A percentile compares a stretch with the other conserved stretches of the same genome.
These are phyloP conservation scores for Penicillium lagena DNA, from an alignment of 495 filamentous ascomycete genomes.

Conservation along the genomic window DNA sequence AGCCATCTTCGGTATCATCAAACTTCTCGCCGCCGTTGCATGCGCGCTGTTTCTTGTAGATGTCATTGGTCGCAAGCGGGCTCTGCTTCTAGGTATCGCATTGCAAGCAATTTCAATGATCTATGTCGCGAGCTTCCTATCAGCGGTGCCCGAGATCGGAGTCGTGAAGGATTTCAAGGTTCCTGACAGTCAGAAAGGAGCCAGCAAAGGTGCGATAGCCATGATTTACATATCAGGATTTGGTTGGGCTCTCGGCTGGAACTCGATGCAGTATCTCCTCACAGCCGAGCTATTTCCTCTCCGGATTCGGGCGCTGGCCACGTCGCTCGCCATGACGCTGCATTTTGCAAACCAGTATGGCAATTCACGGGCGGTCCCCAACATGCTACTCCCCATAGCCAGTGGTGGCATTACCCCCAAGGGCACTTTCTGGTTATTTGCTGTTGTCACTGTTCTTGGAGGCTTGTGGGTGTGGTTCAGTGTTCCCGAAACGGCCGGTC, in stretches of 20 bases:
- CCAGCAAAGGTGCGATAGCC: conserved; percentile 51
- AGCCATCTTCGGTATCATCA: conserved; percentile 65
- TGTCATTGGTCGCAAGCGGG: conserved; percentile 64
- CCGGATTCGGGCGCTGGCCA: conserved; percentile 38
- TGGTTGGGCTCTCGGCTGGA: conserved; percentile 72
- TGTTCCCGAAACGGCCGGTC: conserved; percentile 37
- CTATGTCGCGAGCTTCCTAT: conserved; percentile 63
- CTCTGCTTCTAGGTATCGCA: conserved; percentile 57
- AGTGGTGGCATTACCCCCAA: conserved; percentile 38
- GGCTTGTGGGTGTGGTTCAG: conserved; percentile 52
- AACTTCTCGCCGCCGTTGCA: conserved; percentile 54
- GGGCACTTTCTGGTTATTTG: conserved; percentile 67
- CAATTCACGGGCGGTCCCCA: conserved; percentile 48
- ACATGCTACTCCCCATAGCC: conserved; percentile 45
- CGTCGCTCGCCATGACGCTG: conserved; percentile 43
- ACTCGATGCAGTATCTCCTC: conserved; percentile 68
- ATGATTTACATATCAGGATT: conserved; percentile 62
- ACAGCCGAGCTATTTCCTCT: conserved; percentile 72
- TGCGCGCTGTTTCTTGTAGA: conserved; percentile 71
- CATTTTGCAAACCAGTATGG: conserved; percentile 73
- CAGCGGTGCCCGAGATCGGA: conserved; percentile 44
- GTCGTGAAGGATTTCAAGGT: conserved; percentile 20
- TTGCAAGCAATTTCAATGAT: conserved; percentile 59
- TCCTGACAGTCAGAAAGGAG: conserved; percentile 21
- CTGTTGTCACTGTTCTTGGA: conserved; percentile 53